Evolutionary conservation across 371 early-diverging fungal genomes (phyloP).

Genomic region (Actinomucor elegans): DNA sequence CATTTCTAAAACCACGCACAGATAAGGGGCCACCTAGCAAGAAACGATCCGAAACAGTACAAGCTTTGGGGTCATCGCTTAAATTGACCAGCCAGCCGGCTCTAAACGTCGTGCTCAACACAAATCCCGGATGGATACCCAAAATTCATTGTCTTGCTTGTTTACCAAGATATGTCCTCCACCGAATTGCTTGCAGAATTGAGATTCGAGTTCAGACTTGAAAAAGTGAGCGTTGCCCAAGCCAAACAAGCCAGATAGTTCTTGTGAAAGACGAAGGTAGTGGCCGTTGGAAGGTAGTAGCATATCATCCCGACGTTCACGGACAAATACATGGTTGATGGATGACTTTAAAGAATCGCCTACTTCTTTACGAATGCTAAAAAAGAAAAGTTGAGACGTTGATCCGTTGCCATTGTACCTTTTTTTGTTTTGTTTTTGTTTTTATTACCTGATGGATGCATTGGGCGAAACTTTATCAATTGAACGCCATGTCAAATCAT

Average conservation of each 20-base stretch:
- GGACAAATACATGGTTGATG: conserved; percentile 63
- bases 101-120: conserved; percentile 58
- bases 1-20: conserved; percentile 85
- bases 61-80: conserved; percentile 36
- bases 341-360: conserved; percentile 89
- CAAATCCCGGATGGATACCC: conserved; percentile 37
- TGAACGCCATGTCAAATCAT: conserved; percentile 78
- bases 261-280: conserved; percentile 64
- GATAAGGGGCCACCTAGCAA: conserved; percentile 84
- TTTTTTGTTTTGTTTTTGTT: background rate
- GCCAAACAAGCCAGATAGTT: conserved; percentile 77
- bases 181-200: conserved; percentile 33
- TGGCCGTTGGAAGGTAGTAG: conserved; percentile 77
- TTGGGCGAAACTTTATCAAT: conserved; percentile 66
- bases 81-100: conserved; percentile 72
- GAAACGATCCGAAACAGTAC: conserved; percentile 82
- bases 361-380: conserved; percentile 83
- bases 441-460: conserved; percentile 71
- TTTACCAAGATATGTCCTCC: conserved; percentile 34
- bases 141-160: conserved; percentile 25
- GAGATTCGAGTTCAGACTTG: conserved; percentile 73
- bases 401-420: background rate
- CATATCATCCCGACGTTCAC: conserved; percentile 77
- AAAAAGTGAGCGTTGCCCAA: conserved; percentile 75
- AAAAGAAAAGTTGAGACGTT: no score